Base-by-base conservation (phyloP, 108 stramenopile genomes). In the Mediolabrus comicus region DNA sequence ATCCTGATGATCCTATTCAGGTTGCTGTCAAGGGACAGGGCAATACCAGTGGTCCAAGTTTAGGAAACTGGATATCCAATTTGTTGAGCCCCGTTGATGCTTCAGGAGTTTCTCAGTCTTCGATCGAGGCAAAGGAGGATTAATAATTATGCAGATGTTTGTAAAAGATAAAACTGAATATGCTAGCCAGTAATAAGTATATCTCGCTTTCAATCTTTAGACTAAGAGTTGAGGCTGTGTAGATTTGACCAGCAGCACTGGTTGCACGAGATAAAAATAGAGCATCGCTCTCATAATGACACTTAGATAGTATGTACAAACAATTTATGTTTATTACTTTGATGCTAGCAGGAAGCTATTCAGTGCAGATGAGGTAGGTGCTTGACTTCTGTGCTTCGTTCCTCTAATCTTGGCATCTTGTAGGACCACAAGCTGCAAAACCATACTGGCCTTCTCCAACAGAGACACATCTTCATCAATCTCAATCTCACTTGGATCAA, bases 1-100 rank as follows among this genome's bases (percentile, higher is more conserved):
- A 88, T 66, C 90, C 88, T 13, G 94, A 95, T 74, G 94, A 95
- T 84, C 89, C 89, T 3, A 69, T 95, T 3, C 86, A 95, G 68
- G 88, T 92, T 27, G 94, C 94, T 16, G 60, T 63, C 17, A 90
- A 90, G 72, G 52, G 38, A 9, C 19, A 12, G 26, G 63, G 71
- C 29, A 62, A 52, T 17, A 12, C 56, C 2, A 41, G 60, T 22
- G 89, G 92, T 24, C 84, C 86, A 7, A 88, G 86, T 28, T 30
- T 90, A 34, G 92, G 92, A 6, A 90, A 90, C 83, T 93, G 92
- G 92, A 83, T 93, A 13, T 87, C 84, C 29, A 88, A 85, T 34
- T 57, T 93, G 38, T 63, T 93, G 10, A 85, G 81, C 59, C 92
- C 89, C 9, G 73, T 93, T 1, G 92, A 93, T 80, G 71, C 85